phyloP scores from a whole-genome alignment of 805 yeast genomes.

The Komagataella populi region DNA sequence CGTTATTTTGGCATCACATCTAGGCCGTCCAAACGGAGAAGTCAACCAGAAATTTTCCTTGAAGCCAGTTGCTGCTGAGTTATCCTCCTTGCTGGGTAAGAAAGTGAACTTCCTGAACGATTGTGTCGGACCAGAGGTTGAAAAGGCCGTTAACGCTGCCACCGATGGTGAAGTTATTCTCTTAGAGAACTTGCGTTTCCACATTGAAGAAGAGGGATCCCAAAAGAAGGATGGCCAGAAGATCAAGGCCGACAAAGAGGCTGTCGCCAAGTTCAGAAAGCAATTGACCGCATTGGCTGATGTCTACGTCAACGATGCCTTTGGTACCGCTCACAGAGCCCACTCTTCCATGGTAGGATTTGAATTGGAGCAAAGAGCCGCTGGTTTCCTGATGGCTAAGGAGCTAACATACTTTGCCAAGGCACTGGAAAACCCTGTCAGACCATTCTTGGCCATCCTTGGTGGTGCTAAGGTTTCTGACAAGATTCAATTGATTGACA shows the following conservation, averaged over 20 bases:
- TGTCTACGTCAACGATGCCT: slow-evolving; percentile 95
- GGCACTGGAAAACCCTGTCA: slow-evolving; percentile 94
- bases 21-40: slow-evolving; percentile 99
- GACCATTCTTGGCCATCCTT: slow-evolving; percentile 97
- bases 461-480: slow-evolving; percentile 99
- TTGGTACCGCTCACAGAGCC: slow-evolving; percentile 99
- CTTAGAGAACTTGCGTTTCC: slow-evolving; percentile 96
- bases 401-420: slow-evolving; percentile 95
- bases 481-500: slow-evolving; percentile 96
- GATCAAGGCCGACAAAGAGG: slow-evolving; percentile 82
- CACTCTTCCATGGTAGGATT: slow-evolving; percentile 99
- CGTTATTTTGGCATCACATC: slow-evolving; percentile 87
- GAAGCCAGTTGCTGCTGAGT: slow-evolving; percentile 87
- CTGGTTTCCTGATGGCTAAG: slow-evolving; percentile 97
- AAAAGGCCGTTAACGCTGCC: slow-evolving; percentile 61
- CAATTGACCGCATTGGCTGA: slow-evolving; percentile 89
- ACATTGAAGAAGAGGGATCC: slow-evolving; percentile 94
- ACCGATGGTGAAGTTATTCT: slow-evolving; percentile 73
- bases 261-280: slow-evolving; percentile 77
- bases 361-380: slow-evolving; percentile 89
- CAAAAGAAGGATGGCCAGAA: slow-evolving; percentile 85
- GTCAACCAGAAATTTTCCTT: slow-evolving; percentile 74
- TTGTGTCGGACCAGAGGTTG: slow-evolving; percentile 88
- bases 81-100: slow-evolving; percentile 60
- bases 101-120: slow-evolving; percentile 75